A percentile compares a stretch with the other conserved stretches of the same genome.
These are phyloP conservation scores for Ustilago loliicola DNA, from an alignment of 1,284 basidiomycete genomes.

Conservation along the genomic window DNA sequence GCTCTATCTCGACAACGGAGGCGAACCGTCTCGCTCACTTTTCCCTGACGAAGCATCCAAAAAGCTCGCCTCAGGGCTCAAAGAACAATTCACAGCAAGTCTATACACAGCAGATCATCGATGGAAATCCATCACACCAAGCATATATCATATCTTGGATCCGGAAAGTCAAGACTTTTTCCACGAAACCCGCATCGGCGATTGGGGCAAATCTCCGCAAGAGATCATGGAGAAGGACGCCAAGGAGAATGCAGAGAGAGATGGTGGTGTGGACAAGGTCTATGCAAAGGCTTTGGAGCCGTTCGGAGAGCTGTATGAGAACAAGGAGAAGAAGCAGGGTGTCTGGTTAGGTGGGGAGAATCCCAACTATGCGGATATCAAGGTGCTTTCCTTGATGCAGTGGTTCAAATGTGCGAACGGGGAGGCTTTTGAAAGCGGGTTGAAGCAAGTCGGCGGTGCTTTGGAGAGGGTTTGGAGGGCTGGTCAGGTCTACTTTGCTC, in stretches of 20 bases:
- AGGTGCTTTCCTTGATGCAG: conserved; percentile 28
- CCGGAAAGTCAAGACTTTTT: conserved; percentile 32
- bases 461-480: conserved; percentile 26
- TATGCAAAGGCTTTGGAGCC: conserved; percentile 25
- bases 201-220: conserved; percentile 27
- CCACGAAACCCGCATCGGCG: conserved; percentile 5
- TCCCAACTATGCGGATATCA: conserved; percentile 35
- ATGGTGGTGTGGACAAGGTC: conserved; percentile 22
- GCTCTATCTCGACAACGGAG: conserved; percentile 25
- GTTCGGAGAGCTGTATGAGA: conserved; percentile 26
- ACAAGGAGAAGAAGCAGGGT: conserved; percentile 10
- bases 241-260: conserved; percentile 11
- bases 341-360: conserved; percentile 30
- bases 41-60: conserved; percentile 21
- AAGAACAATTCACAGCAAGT: background rate
- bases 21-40: conserved; percentile 18
- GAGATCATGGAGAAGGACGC: conserved; percentile 27
- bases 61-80: background rate
- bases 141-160: conserved; percentile 29
- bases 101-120: conserved; percentile 8
- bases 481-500: conserved; percentile 19
- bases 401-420: conserved; percentile 40
- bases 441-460: conserved; percentile 17
- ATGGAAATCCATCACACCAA: conserved; percentile 28
- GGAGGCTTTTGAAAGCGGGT: conserved; percentile 13